Evolutionary conservation across 208 protist genomes (phyloP).

Genomic region (Crithidia expoeki): DNA sequence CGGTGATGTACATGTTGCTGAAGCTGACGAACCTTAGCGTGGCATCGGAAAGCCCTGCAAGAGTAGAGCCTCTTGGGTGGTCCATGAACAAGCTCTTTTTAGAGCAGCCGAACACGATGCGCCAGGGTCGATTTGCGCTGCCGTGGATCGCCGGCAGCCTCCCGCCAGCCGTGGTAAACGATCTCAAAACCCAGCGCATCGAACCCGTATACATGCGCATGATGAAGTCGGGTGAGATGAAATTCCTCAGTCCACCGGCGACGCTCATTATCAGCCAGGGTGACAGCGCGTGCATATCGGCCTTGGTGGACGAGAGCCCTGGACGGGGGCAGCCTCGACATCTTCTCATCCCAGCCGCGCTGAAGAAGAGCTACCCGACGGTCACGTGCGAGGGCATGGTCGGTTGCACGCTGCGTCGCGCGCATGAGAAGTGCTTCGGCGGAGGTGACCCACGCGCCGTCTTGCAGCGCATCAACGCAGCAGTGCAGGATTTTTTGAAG

Average conservation of each 20-base stretch:
- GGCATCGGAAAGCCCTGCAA: slow-evolving; percentile 1
- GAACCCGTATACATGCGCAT: slow-evolving; percentile 46
- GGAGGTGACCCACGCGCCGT: slow-evolving; percentile 41
- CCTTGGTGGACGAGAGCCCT: slow-evolving; percentile 51
- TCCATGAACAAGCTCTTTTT: slow-evolving; percentile 65
- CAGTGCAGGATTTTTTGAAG: slow-evolving; percentile 42
- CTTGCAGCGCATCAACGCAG: slow-evolving; percentile 36
- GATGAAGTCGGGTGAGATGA: slow-evolving; percentile 37
- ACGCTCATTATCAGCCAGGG: slow-evolving; percentile 72
- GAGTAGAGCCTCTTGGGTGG: slow-evolving; percentile 55
- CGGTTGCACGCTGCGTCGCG: slow-evolving; percentile 41
- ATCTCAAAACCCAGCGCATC: slow-evolving; percentile 46
- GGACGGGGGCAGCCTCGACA: slow-evolving; percentile 42
- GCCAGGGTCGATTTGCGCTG: slow-evolving; percentile 63
- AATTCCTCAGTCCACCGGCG: slow-evolving; percentile 44
- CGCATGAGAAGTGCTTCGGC: slow-evolving; percentile 43
- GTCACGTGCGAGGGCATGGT: slow-evolving; percentile 53
- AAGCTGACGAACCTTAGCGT: slow-evolving; percentile 50
- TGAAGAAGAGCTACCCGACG: slow-evolving; percentile 48
- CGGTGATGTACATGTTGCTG: slow-evolving; percentile 59
- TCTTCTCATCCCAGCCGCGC: slow-evolving; percentile 44
- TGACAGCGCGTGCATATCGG: slow-evolving; percentile 39
- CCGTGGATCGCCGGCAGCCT: slow-evolving; percentile 49
- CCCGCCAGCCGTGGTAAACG: slow-evolving; percentile 40
- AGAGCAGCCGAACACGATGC: slow-evolving; percentile 40